A percentile compares a stretch with the other conserved stretches of the same genome.
These are phyloP conservation scores for Nitzschia sp. DNA, from an alignment of 108 stramenopile genomes.

Conservation along the genomic window DNA sequence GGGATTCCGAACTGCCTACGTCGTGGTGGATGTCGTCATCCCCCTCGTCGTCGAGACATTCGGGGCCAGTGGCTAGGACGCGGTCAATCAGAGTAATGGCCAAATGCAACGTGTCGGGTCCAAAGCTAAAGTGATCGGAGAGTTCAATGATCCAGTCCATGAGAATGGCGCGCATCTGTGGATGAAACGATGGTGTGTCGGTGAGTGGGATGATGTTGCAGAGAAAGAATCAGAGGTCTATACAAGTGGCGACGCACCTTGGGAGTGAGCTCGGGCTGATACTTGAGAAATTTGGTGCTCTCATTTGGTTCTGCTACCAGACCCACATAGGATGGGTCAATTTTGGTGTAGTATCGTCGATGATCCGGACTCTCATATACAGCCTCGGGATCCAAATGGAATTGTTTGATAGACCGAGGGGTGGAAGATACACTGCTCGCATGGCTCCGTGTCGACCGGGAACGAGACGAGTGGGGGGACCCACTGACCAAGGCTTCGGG, in stretches of 20 bases:
- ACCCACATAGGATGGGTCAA: background rate
- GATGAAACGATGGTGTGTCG: background rate
- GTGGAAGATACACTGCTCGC: no score
- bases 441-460: background rate
- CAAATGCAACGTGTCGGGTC: constrained; percentile 63
- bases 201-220: background rate
- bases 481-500: background rate
- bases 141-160: constrained; percentile 92
- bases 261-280: constrained; percentile 57
- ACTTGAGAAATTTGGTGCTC: constrained; percentile 5
- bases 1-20: constrained; percentile 23
- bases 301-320: constrained; percentile 6
- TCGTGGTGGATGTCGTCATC: background rate
- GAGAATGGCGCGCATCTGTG: constrained; percentile 72
- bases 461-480: background rate
- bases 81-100: constrained; percentile 69
- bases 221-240: background rate
- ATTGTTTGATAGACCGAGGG: no score
- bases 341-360: constrained; percentile 5
- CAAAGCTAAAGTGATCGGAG: constrained; percentile 68
- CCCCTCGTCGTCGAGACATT: constrained; percentile 22
- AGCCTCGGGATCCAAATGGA: background rate
- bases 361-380: background rate
- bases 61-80: constrained; percentile 50
- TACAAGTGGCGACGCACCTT: constrained; percentile 12